phyloP scores from a whole-genome alignment of 768 basidiomycete genomes.

The Trametes elegans region DNA sequence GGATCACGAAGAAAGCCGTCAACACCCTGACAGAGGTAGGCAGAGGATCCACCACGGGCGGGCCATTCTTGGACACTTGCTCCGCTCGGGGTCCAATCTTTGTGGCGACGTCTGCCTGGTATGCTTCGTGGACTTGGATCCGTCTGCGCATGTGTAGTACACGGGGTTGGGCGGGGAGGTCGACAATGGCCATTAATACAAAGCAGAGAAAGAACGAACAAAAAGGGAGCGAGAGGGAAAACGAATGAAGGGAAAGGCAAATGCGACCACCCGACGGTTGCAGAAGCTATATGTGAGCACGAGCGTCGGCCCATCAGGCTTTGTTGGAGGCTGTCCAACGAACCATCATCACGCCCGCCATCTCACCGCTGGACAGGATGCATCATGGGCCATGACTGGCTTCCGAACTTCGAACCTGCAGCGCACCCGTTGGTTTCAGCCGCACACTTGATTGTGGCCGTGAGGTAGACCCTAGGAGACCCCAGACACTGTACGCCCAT shows the following conservation, averaged over 20 bases:
- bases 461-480: neutral
- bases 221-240: conserved; percentile 9
- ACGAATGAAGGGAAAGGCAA: conserved; percentile 13
- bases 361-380: neutral
- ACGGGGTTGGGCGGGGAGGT: conserved; percentile 4
- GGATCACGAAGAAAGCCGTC: conserved; percentile 19
- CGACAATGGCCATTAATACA: conserved; percentile 18
- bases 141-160: neutral
- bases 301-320: conserved; percentile 10
- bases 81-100: neutral
- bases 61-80: neutral
- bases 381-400: too few species aligned
- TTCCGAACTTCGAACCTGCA: too few species aligned
- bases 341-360: conserved; percentile 13
- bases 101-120: neutral
- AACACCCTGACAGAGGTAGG: conserved; percentile 16
- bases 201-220: conserved; percentile 8
- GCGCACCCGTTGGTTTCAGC: conserved; percentile 6
- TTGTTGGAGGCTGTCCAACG: conserved; percentile 15
- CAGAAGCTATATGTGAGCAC: conserved; percentile 9
- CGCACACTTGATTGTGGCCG: conserved; percentile 1
- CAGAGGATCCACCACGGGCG: conserved; percentile 9
- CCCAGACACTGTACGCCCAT: conserved; percentile 8
- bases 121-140: neutral
- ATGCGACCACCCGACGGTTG: neutral